A percentile compares a stretch with the other conserved stretches of the same genome.
phyloP scores from a whole-genome alignment of 2,329 filamentous ascomycete species.

The Phialophora chinensis region DNA sequence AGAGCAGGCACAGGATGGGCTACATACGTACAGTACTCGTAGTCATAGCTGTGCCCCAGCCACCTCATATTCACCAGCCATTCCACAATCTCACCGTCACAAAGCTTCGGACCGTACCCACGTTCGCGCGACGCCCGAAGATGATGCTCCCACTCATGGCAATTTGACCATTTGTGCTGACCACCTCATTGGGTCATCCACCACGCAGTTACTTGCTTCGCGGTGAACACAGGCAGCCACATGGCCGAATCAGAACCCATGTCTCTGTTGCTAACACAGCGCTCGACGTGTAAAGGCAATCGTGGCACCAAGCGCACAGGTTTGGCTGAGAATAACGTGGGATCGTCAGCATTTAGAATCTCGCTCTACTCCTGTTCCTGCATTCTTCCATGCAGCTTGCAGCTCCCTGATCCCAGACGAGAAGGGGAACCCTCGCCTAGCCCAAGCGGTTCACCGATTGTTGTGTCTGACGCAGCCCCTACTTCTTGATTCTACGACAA shows the following conservation, averaged over 20 bases:
- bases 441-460: slow-evolving; percentile 4
- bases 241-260: slow-evolving; percentile 21
- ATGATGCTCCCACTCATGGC: slow-evolving; percentile 26
- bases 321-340: slow-evolving; percentile 17
- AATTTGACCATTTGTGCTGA: slow-evolving; percentile 16
- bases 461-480: not conserved
- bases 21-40: not conserved
- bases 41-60: slow-evolving; percentile 7
- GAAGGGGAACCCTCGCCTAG: slow-evolving; percentile 25
- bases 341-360: slow-evolving; percentile 36
- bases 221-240: slow-evolving; percentile 17
- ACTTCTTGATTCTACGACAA: not conserved
- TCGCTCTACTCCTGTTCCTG: slow-evolving; percentile 33
- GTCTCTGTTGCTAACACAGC: slow-evolving; percentile 13
- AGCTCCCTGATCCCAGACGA: slow-evolving; percentile 26
- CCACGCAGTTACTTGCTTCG: slow-evolving; percentile 11
- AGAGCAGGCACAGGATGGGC: not conserved
- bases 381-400: slow-evolving; percentile 31
- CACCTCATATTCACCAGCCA: slow-evolving; percentile 31
- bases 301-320: slow-evolving; percentile 22
- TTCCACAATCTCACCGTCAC: slow-evolving; percentile 22
- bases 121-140: slow-evolving; percentile 26
- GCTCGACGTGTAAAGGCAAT: slow-evolving; percentile 13
- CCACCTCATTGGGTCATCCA: slow-evolving; percentile 19
- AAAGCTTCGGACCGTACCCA: slow-evolving; percentile 36